Conservation (phyloP, 2,329 filamentous ascomycete genomes). For the Verticillium tricorpus region DNA sequence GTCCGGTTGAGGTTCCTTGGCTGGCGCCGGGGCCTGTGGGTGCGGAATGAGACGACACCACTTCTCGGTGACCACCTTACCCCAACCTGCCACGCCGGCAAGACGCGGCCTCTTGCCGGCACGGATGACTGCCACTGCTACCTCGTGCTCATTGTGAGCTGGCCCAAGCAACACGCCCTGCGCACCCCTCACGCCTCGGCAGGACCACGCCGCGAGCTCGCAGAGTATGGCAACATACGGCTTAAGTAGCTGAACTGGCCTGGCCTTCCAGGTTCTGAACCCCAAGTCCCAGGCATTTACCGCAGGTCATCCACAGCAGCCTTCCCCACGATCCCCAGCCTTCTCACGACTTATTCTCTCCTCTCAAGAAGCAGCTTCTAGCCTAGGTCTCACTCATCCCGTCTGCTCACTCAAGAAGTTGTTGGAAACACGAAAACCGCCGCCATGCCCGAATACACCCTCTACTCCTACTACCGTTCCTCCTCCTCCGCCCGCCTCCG, state of each 20-base stretch:
- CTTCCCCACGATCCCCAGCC: background rate
- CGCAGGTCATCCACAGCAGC: background rate
- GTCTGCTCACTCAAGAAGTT: too few relatives aligned
- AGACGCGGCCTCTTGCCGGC: background rate
- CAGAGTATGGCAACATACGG: background rate
- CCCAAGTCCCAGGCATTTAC: background rate
- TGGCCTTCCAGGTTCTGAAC: background rate
- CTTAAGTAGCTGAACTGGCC: background rate
- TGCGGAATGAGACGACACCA: background rate
- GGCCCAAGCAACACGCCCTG: background rate
- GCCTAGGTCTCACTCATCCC: background rate
- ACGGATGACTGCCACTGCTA: background rate
- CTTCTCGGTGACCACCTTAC: background rate
- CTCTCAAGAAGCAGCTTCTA: background rate
- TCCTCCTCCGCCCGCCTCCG: constrained; percentile 59
- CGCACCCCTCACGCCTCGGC: background rate
- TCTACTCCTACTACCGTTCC: constrained; percentile 59
- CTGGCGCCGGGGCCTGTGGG: background rate
- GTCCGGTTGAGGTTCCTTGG: too few relatives aligned
- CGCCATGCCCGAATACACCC: constrained; percentile 28
- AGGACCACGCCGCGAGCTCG: background rate
- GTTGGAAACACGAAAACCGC: background rate
- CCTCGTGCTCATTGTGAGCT: background rate
- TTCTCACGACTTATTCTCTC: background rate
- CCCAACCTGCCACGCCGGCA: background rate